These are phyloP conservation scores for Flagelloscypha sp. DNA, from an alignment of 768 basidiomycete species.

Conservation along the genomic window DNA sequence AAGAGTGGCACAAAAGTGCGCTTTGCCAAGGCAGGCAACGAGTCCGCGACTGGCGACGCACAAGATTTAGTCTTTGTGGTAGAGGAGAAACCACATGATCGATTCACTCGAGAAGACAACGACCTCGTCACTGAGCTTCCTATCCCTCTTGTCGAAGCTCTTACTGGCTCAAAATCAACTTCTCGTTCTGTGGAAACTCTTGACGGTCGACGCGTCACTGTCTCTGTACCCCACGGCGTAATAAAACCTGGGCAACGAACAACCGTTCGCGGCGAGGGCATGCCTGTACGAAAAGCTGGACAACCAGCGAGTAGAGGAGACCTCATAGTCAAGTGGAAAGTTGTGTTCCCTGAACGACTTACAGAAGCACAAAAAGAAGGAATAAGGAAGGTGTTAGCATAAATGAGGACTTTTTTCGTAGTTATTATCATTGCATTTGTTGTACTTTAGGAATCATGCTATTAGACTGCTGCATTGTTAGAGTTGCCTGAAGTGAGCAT, in stretches of 20 bases:
- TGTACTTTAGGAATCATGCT: too few relatives aligned
- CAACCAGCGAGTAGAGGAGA: conserved; percentile 70
- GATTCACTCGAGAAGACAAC: conserved; percentile 74
- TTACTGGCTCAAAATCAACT: conserved; percentile 44
- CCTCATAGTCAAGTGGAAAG: conserved; percentile 73
- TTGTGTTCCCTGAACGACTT: conserved; percentile 74
- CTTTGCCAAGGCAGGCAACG: conserved; percentile 83
- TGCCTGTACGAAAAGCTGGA: conserved; percentile 84
- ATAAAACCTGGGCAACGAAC: conserved; percentile 75
- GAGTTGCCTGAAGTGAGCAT: too few relatives aligned
- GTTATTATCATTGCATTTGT: conserved; percentile 1
- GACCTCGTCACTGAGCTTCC: conserved; percentile 56
- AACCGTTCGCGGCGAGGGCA: conserved; percentile 68
- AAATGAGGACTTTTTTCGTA: conserved; percentile 5
- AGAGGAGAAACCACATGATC: conserved; percentile 86
- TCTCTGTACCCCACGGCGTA: conserved; percentile 55
- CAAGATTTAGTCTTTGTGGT: conserved; percentile 95
- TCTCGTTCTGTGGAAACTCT: conserved; percentile 59
- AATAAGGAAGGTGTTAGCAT: conserved; percentile 56
- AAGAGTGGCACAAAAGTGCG: conserved; percentile 93
- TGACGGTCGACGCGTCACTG: conserved; percentile 72
- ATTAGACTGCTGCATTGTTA: too few relatives aligned
- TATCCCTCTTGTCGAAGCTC: conserved; percentile 77
- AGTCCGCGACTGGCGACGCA: conserved; percentile 52
- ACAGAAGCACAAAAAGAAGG: conserved; percentile 76